A percentile compares a stretch with the other conserved stretches of the same genome.
Evolutionary conservation across 2,329 filamentous ascomycete species (phyloP).

Genomic region (Dactylellina drechsleri): DNA sequence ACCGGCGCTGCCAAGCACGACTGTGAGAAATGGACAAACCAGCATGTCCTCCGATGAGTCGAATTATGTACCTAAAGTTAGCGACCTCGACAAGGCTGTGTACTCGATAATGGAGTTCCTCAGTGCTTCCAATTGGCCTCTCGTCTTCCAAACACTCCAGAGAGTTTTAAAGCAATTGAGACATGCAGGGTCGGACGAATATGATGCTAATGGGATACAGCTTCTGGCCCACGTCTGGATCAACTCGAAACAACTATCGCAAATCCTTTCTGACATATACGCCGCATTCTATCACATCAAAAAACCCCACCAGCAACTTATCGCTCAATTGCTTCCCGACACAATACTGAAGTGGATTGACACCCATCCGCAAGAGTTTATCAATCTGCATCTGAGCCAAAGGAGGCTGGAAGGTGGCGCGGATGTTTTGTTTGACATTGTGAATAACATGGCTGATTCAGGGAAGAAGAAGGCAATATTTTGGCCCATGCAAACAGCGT

Average conservation of each 20-base stretch:
- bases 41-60: conserved; percentile 38
- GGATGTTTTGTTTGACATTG: conserved; percentile 77
- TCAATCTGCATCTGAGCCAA: conserved; percentile 70
- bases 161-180: conserved; percentile 57
- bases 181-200: conserved; percentile 56
- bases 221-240: conserved; percentile 74
- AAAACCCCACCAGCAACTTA: conserved; percentile 71
- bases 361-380: conserved; percentile 72
- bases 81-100: conserved; percentile 57
- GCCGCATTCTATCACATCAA: conserved; percentile 74
- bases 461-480: conserved; percentile 68
- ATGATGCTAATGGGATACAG: conserved; percentile 63
- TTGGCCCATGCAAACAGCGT: conserved; percentile 71
- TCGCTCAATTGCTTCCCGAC: conserved; percentile 72
- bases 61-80: conserved; percentile 55
- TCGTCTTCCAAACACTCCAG: conserved; percentile 62
- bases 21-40: conserved; percentile 37
- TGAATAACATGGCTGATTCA: conserved; percentile 71
- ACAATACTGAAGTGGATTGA: conserved; percentile 75
- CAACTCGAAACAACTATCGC: conserved; percentile 70
- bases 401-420: conserved; percentile 73
- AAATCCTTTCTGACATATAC: conserved; percentile 73
- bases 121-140: conserved; percentile 72
- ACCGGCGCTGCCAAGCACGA: conserved; percentile 24
- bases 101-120: conserved; percentile 69